Conservation (phyloP, 192 early-diverging fungal species). For the Pilaira anomala region DNA sequence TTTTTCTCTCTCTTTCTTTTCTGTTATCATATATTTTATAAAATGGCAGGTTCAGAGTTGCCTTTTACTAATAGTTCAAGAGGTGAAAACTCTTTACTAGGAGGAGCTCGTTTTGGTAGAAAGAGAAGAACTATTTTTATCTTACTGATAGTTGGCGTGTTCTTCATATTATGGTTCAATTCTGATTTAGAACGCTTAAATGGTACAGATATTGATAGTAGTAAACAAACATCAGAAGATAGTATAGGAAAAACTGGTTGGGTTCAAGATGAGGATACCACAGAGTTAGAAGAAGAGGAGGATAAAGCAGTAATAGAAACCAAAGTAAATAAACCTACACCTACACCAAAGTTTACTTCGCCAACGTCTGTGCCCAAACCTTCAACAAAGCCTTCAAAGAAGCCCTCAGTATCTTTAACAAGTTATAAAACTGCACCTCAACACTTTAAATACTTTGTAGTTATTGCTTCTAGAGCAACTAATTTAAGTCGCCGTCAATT, state of each 20-base stretch:
- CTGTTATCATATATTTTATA: too few relatives aligned
- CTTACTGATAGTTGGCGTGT: background rate
- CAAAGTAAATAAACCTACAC: background rate
- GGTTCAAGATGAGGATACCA: constrained; percentile 5
- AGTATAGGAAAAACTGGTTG: background rate
- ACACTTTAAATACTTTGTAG: constrained; percentile 46
- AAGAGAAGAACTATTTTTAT: constrained; percentile 2
- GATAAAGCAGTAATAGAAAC: background rate
- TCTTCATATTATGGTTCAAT: constrained; percentile 12
- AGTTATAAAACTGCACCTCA: constrained; percentile 28
- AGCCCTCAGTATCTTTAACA: background rate
- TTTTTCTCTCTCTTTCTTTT: too few relatives aligned
- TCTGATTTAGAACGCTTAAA: background rate
- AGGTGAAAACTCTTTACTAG: too few relatives aligned
- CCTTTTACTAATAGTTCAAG: too few relatives aligned
- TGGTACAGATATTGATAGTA: background rate
- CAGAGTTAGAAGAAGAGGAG: background rate
- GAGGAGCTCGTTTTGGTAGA: constrained; percentile 1
- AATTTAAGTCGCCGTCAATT: constrained; percentile 41
- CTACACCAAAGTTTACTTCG: background rate
- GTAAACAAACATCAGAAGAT: background rate
- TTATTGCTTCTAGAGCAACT: constrained; percentile 43
- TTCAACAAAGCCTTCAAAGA: background rate
- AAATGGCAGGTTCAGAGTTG: too few relatives aligned
- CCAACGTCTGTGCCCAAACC: too few relatives aligned